phyloP scores from a whole-genome alignment of 352 stramenopile species.

The Pythium sukuiense region DNA sequence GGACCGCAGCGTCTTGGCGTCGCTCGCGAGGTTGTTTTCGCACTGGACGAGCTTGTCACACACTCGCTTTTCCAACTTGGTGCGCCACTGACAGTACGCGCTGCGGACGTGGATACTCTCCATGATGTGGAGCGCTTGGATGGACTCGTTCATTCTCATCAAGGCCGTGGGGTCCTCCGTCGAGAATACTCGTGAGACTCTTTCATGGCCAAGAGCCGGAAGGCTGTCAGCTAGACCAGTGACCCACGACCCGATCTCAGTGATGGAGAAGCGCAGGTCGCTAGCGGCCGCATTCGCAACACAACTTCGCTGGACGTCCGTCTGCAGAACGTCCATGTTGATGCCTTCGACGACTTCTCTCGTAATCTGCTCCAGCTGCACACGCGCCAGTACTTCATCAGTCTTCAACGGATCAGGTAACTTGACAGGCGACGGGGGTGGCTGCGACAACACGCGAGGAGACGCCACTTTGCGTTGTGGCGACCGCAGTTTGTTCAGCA shows the following conservation, averaged over 20 bases:
- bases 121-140: slow-evolving; percentile 46
- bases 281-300: slow-evolving; percentile 35
- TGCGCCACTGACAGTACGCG: slow-evolving; percentile 59
- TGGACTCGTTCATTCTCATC: slow-evolving; percentile 38
- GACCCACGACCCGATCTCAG: slow-evolving; percentile 56
- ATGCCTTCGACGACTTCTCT: slow-evolving; percentile 6
- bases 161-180: slow-evolving; percentile 41
- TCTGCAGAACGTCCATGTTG: neutral
- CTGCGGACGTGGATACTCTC: slow-evolving; percentile 55
- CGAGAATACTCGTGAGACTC: slow-evolving; percentile 31
- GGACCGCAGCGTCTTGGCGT: slow-evolving; percentile 45
- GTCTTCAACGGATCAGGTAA: slow-evolving; percentile 17
- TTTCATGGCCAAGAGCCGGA: slow-evolving; percentile 24
- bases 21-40: slow-evolving; percentile 39
- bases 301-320: slow-evolving; percentile 14
- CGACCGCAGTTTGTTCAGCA: neutral
- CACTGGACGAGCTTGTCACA: slow-evolving; percentile 35
- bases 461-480: neutral
- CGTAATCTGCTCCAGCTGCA: neutral
- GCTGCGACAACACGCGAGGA: neutral
- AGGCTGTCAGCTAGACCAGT: slow-evolving; percentile 44
- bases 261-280: slow-evolving; percentile 43
- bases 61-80: slow-evolving; percentile 58
- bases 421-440: slow-evolving; percentile 17
- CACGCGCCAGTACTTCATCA: slow-evolving; percentile 20